Evolutionary conservation across 805 yeast species (phyloP), one percentile per base, ranked within the genome.

Genomic region (Saccharomyces mikatae): DNA sequence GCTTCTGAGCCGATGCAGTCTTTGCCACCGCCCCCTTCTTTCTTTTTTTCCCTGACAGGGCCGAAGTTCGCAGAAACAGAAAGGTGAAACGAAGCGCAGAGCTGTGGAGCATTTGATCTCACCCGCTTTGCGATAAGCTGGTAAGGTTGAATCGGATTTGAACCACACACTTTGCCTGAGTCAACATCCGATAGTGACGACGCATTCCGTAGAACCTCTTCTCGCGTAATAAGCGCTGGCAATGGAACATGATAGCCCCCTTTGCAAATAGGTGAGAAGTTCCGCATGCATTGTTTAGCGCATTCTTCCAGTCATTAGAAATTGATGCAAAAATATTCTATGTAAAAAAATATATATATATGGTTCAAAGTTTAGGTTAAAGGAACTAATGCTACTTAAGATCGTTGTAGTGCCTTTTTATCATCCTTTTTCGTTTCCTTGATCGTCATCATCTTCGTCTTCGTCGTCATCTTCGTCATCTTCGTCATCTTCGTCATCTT

Each of bases 401-500:
- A 14, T 6, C 48, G 29, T 9, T 24, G 28, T n/a, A n/a, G 48
- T 6, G 13, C 41, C 6, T 51, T 46, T 21, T 47, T 53, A 14
- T 55, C 56, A 21, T 54, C 53, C 31, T 47, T 22, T 11, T 29
- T 29, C 11, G 4, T 29, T 29, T 29, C 31, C 31, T 29, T 29
- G 13, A 29, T 8, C 31, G 11, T 29, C 31, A 2, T 29, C 31
- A 29, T 29, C 31, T 1, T 29, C 26, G 4, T 24, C 26, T 2
- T 29, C 47, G 10, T 52, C 53, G 6, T 56, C 60, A 2, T 65
- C 73, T 17, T 68, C 74, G 5, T 71, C 75, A 11, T 72, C 74
- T 2, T 69, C 71, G 0, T 68, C 75, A 2, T 66, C 71, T 1
- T 67, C 70, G 8, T 63, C 69, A 3, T 76, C 78, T 24, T 74